Conservation (phyloP, 2,329 filamentous ascomycete species). For the Aurifilum marmelostoma region DNA sequence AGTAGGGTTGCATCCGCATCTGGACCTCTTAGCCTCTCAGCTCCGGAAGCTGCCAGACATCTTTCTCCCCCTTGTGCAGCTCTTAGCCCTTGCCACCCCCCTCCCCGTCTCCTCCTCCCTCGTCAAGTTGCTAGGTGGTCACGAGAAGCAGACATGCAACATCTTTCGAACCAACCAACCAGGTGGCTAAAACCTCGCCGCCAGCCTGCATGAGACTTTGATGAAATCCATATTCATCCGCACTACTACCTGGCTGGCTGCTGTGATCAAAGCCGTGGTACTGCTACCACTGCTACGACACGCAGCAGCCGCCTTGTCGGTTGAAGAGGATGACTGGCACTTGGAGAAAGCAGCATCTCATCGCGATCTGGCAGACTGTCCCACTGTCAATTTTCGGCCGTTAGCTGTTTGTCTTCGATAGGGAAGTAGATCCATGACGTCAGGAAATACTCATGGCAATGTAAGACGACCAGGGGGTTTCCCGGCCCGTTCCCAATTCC, state of each 20-base stretch:
- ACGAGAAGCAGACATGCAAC: neutral
- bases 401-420: neutral
- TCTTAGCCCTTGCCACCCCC: no score
- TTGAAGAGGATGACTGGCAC: neutral
- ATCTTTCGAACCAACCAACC: neutral
- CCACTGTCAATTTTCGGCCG: neutral
- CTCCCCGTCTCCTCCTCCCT: neutral
- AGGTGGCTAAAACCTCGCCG: neutral
- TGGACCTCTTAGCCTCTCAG: neutral
- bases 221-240: neutral
- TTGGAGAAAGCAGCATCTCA: neutral
- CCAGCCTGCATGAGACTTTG: neutral
- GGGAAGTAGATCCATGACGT: constrained; percentile 9
- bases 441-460: neutral
- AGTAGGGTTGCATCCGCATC: constrained; percentile 8
- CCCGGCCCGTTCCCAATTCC: constrained; percentile 7
- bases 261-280: neutral
- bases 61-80: neutral
- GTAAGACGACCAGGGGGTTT: neutral
- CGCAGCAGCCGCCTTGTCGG: neutral
- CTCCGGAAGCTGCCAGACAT: neutral
- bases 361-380: neutral
- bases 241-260: neutral
- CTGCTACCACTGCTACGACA: neutral
- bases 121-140: neutral